Conservation (phyloP, 805 yeast genomes). For the Nakazawaea anatomiae region DNA sequence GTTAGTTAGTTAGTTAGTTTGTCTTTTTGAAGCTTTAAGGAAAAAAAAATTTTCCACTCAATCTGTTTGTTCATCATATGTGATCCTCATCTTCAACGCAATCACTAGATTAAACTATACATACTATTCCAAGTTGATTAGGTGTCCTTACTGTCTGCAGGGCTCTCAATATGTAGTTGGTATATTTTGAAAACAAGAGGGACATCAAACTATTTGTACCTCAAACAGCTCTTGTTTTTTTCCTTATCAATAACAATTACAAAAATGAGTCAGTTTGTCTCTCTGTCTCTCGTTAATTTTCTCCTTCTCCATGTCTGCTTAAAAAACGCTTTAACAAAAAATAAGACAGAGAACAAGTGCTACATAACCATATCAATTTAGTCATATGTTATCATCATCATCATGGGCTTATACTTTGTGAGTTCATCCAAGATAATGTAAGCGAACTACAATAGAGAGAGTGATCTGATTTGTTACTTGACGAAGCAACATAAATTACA, state of each 20-base stretch:
- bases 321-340: too few species aligned
- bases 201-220: not conserved
- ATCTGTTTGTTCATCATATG: too few species aligned
- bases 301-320: too few species aligned
- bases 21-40: not conserved
- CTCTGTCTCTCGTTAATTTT: too few species aligned
- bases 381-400: too few species aligned
- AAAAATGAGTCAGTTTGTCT: not conserved
- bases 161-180: not conserved
- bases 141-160: not conserved
- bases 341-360: not conserved
- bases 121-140: not conserved
- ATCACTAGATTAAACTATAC: too few species aligned
- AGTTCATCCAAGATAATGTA: too few species aligned
- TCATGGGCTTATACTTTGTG: too few species aligned
- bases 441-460: too few species aligned
- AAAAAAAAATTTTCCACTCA: not conserved
- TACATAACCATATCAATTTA: not conserved
- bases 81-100: too few species aligned
- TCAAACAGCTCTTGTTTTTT: not conserved
- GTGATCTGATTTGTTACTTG: too few species aligned
- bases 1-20: not conserved
- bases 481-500: too few species aligned
- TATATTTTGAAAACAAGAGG: slow-evolving; percentile 2
- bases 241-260: not conserved